Conservation (phyloP, 148 eudicot species). For the Rhododendron mucronatum region DNA sequence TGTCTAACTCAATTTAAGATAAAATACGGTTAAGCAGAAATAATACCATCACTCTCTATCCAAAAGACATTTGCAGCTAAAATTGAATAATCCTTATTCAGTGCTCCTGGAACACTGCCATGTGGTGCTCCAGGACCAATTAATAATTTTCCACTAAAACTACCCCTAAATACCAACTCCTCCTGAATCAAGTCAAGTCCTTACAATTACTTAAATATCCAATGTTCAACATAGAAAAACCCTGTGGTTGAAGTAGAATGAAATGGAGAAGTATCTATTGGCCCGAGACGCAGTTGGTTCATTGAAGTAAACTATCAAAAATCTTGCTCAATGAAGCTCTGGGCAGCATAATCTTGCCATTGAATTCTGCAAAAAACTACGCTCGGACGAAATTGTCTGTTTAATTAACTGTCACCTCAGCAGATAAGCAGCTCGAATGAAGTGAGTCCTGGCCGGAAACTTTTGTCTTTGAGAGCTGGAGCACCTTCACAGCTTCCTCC, state of each 20-base stretch:
- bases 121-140: no score
- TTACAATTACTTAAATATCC: neutral
- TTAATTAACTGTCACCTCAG: constrained; percentile 57
- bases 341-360: neutral
- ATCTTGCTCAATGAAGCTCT: neutral
- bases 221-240: neutral
- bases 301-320: neutral
- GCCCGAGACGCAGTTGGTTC: neutral
- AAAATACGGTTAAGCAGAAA: neutral
- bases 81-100: no score
- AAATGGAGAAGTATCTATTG: neutral
- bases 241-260: neutral
- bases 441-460: constrained; percentile 37
- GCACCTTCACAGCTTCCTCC: constrained; percentile 65
- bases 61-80: neutral
- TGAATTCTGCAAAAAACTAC: neutral
- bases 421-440: constrained; percentile 33
- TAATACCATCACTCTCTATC: neutral
- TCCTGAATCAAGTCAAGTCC: neutral
- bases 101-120: no score
- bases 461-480: constrained; percentile 41
- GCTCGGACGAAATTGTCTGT: neutral
- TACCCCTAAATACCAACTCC: neutral
- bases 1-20: neutral
- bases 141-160: neutral